A percentile compares a stretch with the other conserved stretches of the same genome.
Evolutionary conservation across 495 filamentous ascomycete species (phyloP).

Genomic region (Xylaria palmicola): DNA sequence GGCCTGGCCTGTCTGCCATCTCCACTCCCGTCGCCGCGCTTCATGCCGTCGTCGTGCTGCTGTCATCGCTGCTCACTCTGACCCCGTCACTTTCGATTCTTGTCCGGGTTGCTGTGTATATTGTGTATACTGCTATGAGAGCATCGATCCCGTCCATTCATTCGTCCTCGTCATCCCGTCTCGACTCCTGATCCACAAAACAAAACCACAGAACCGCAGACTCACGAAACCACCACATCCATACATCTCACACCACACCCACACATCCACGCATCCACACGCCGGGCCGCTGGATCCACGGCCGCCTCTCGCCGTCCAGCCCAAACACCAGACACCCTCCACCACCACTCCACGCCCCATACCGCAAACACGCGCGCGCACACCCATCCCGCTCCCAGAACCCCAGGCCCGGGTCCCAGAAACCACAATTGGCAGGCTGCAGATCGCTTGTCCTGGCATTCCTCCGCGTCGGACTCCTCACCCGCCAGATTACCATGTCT

Average conservation of each 20-base stretch:
- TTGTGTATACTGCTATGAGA: constrained; percentile 16
- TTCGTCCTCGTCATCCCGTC: constrained; percentile 8
- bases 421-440: constrained; percentile 8
- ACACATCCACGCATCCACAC: constrained; percentile 25
- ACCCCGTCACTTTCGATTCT: constrained; percentile 2
- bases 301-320: constrained; percentile 6
- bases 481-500: constrained; percentile 30
- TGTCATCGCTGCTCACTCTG: constrained; percentile 4
- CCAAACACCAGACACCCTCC: constrained; percentile 8
- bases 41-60: neutral
- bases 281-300: constrained; percentile 26
- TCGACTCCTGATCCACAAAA: neutral
- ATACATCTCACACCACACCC: neutral
- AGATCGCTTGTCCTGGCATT: constrained; percentile 29
- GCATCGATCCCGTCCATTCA: constrained; percentile 16
- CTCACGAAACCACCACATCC: neutral
- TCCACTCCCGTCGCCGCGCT: constrained; percentile 7
- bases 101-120: neutral
- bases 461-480: constrained; percentile 16
- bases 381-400: constrained; percentile 5
- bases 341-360: constrained; percentile 1
- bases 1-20: constrained; percentile 4
- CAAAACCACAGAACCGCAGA: constrained; percentile 22
- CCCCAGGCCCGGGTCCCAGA: constrained; percentile 12
- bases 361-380: constrained; percentile 11